Conservation (phyloP, 306 rosid genomes). For the Quercus alba region DNA sequence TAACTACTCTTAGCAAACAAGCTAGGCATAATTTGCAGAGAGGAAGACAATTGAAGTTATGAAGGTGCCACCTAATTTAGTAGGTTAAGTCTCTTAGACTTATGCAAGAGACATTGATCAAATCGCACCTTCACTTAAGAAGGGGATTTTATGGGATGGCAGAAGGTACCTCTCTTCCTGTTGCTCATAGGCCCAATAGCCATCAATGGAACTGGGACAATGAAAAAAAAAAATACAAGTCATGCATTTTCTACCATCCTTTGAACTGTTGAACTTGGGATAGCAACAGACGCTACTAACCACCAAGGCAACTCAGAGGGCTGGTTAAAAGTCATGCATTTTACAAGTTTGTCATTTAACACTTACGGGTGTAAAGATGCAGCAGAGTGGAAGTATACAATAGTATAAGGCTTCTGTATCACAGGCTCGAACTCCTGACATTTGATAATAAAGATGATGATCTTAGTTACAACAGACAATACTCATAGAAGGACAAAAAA, state of each 20-base stretch:
- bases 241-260: background rate
- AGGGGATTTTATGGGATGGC: background rate
- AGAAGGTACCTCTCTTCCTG: background rate
- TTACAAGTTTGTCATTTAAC: conserved; percentile 15
- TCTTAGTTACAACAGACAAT: background rate
- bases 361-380: conserved; percentile 96
- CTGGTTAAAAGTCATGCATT: conserved; percentile 1
- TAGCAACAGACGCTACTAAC: too few relatives aligned
- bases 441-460: conserved; percentile 14
- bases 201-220: background rate
- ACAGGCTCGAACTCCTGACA: conserved; percentile 96
- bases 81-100: background rate
- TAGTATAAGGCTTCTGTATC: conserved; percentile 87
- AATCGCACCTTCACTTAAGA: background rate
- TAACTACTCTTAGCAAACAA: background rate
- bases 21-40: background rate
- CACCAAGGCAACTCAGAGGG: too few relatives aligned
- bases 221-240: background rate
- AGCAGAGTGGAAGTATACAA: conserved; percentile 96
- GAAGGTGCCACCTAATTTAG: background rate
- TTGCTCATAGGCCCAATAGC: background rate
- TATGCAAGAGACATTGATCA: background rate
- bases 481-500: background rate
- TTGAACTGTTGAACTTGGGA: too few relatives aligned
- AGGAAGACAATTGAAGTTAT: background rate